phyloP scores from a whole-genome alignment of 2,329 filamentous ascomycete genomes.

The Alternaria ventricosa region DNA sequence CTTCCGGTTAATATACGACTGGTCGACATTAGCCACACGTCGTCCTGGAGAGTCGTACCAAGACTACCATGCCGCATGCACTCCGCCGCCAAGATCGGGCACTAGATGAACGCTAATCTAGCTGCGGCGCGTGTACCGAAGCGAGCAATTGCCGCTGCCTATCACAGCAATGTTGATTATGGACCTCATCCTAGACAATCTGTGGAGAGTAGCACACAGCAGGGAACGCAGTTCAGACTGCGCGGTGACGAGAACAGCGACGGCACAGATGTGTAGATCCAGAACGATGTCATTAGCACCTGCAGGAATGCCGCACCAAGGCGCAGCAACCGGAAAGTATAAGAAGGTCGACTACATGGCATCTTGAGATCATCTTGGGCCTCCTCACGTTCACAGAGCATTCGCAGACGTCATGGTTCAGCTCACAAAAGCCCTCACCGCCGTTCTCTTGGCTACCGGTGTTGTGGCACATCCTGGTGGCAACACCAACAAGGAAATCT shows the following conservation, averaged over 20 bases:
- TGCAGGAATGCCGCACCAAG: constrained; percentile 14
- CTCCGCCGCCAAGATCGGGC: constrained; percentile 29
- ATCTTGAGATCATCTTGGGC: background rate
- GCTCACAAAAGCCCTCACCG: constrained; percentile 29
- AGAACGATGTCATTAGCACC: constrained; percentile 17
- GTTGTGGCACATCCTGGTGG: constrained; percentile 50
- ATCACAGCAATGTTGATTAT: constrained; percentile 25
- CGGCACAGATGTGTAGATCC: constrained; percentile 12
- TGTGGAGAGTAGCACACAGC: constrained; percentile 19
- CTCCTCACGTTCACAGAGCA: background rate
- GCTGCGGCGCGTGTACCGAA: constrained; percentile 21
- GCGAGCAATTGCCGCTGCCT: constrained; percentile 23
- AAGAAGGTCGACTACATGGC: constrained; percentile 19
- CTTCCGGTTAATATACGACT: constrained; percentile 2
- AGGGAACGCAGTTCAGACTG: constrained; percentile 6
- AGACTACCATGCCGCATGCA: constrained; percentile 8
- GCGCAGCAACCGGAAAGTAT: constrained; percentile 21
- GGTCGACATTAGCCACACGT: constrained; percentile 7
- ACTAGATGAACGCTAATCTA: constrained; percentile 29
- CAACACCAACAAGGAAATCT: constrained; percentile 42
- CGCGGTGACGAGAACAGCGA: constrained; percentile 3
- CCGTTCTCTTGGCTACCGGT: constrained; percentile 33
- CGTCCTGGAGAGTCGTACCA: constrained; percentile 4
- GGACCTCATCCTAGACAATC: constrained; percentile 18
- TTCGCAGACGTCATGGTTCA: constrained; percentile 32